Evolutionary conservation across 2,329 filamentous ascomycete genomes (phyloP).

Genomic region (Penicillium sp.): DNA sequence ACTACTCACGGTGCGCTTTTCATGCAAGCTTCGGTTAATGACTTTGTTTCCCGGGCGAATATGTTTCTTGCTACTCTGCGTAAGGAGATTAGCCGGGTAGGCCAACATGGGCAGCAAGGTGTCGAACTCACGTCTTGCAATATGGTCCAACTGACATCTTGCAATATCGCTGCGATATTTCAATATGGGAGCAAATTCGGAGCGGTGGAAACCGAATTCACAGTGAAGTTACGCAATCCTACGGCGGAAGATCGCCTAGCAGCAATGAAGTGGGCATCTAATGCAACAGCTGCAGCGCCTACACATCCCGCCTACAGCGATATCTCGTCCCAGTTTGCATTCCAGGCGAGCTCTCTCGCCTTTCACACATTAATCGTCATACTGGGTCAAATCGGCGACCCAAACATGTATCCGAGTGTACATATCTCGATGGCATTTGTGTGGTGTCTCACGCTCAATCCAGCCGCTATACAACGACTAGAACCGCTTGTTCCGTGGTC

Average conservation of each 20-base stretch:
- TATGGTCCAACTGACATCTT: conserved; percentile 54
- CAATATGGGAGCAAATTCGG: conserved; percentile 50
- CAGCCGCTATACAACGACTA: conserved; percentile 39
- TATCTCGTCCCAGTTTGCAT: conserved; percentile 28
- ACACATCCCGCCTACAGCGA: conserved; percentile 5
- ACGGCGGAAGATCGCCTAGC: conserved; percentile 9
- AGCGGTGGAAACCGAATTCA: conserved; percentile 29
- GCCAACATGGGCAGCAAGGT: conserved; percentile 53
- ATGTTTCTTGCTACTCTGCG: conserved; percentile 49
- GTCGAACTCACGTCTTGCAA: conserved; percentile 56
- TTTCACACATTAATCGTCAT: conserved; percentile 45
- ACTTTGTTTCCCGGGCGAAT: conserved; percentile 39
- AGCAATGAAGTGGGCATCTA: conserved; percentile 21
- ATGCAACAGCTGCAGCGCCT: background rate
- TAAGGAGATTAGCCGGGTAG: conserved; percentile 48
- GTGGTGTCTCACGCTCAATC: conserved; percentile 41
- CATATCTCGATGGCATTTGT: conserved; percentile 57
- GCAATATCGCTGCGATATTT: conserved; percentile 56
- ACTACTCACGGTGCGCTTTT: conserved; percentile 54
- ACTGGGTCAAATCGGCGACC: conserved; percentile 49
- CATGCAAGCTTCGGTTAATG: conserved; percentile 31
- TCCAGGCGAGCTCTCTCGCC: conserved; percentile 42
- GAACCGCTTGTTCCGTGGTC: conserved; percentile 52
- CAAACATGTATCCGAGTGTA: conserved; percentile 54
- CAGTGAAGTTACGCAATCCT: conserved; percentile 14